Evolutionary conservation across 352 stramenopile species (phyloP), one percentile per base, ranked within the genome.

Genomic region (Globisporangium carolinianum): DNA sequence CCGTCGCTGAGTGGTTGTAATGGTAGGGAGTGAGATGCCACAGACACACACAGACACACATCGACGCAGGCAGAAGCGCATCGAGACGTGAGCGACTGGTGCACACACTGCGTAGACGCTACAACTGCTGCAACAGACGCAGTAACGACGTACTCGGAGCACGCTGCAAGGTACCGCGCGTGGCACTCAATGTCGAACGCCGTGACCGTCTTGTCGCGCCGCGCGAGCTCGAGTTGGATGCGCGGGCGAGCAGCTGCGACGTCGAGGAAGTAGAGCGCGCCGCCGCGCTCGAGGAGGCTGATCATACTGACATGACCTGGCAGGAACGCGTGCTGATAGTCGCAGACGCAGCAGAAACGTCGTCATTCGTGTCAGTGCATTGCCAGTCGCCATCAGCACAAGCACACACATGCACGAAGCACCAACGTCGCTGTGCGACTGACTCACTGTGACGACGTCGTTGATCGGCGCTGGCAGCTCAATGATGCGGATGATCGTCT

Each of bases 401-500:
- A 32, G 24, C 24, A 32, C 24, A 32, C 24, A 32, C 24, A 32
- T 32, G 24, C 24, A 32, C 38, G 5, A 7, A 47, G 42, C 15
- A 15, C 42, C 6, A 7, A 15, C 10, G 42, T 14, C n/a, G 2
- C 12, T 14, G 10, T 15, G 42, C n/a, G 42, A n/a, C 42, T 32
- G 42, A 72, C 73, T 54, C 67, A 94, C 82, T 38, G 58, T 79
- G 36, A 79, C 38, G 38, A 91, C 79, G 55, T 83, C 65, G 50
- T 87, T 76, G 43, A 92, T 84, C 10, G 80, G 80, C 3, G 66
- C 41, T n/a, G 85, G 80, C 9, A 94, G 67, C 51, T 94, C 82
- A 45, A 94, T 94, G 48, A 94, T 91, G 4, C 85, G 80, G 57
- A 89, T 79, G 51, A 94, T 89, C 18, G 76, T 89, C 61, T 94